Conservation (phyloP, 495 filamentous ascomycete genomes). For the Penicillium paxilli region DNA sequence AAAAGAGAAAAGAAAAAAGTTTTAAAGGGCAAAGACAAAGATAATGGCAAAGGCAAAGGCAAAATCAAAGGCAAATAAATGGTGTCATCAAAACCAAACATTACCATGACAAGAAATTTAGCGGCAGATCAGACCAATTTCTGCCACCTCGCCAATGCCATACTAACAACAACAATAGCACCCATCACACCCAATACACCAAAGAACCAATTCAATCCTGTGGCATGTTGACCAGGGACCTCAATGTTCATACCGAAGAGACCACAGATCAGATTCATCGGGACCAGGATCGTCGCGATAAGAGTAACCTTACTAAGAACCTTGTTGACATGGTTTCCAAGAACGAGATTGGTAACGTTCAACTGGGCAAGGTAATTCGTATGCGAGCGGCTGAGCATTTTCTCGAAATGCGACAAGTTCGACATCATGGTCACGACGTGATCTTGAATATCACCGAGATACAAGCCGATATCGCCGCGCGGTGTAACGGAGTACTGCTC, state of each 20-base stretch:
- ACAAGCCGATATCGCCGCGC: conserved; percentile 92
- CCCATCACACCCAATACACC: conserved; percentile 70
- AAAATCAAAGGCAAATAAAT: neutral
- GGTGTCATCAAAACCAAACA: no score
- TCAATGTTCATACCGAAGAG: conserved; percentile 96
- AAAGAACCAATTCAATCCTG: conserved; percentile 73
- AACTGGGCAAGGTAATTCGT: conserved; percentile 95
- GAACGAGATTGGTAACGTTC: conserved; percentile 80
- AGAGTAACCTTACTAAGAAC: conserved; percentile 95
- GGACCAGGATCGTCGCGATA: conserved; percentile 89
- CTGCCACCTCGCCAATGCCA: conserved; percentile 48
- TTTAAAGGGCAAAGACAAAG: no score
- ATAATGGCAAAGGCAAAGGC: neutral
- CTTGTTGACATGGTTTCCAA: conserved; percentile 78
- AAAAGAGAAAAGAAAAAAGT: no score
- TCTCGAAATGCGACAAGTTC: conserved; percentile 93
- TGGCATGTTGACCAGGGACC: conserved; percentile 65
- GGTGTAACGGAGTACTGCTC: conserved; percentile 93
- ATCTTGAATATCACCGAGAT: conserved; percentile 95
- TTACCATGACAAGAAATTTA: no score
- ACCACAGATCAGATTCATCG: conserved; percentile 94
- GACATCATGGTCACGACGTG: conserved; percentile 99
- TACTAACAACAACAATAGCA: conserved; percentile 55
- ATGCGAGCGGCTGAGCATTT: conserved; percentile 94
- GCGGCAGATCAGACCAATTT: conserved; percentile 41